phyloP scores from a whole-genome alignment of 2,329 filamentous ascomycete genomes.

The Penicillium sp. region DNA sequence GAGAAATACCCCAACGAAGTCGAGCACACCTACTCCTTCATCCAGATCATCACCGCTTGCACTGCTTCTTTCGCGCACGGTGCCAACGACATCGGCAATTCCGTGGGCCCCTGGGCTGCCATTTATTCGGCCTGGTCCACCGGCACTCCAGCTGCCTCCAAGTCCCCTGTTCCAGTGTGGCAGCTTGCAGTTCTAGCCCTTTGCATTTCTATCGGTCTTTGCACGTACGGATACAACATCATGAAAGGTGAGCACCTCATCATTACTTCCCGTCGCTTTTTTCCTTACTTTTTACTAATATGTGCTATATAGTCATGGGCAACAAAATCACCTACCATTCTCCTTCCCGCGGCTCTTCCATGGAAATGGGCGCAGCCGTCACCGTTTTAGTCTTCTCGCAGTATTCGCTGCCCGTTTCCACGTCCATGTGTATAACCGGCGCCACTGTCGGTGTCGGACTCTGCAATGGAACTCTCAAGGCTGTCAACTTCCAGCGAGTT shows the following conservation, averaged over 20 bases:
- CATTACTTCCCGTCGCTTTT: too few relatives aligned
- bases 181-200: conserved; percentile 66
- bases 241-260: conserved; percentile 63
- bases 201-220: conserved; percentile 63
- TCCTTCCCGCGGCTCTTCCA: conserved; percentile 58
- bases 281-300: conserved; percentile 13
- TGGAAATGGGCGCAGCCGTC: conserved; percentile 76
- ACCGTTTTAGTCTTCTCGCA: conserved; percentile 74
- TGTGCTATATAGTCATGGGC: conserved; percentile 63
- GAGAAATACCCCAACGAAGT: conserved; percentile 66
- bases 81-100: conserved; percentile 72
- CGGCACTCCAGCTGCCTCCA: conserved; percentile 57
- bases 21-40: conserved; percentile 58
- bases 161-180: conserved; percentile 68
- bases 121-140: conserved; percentile 67
- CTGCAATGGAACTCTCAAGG: conserved; percentile 67
- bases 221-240: conserved; percentile 78
- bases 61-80: conserved; percentile 59
- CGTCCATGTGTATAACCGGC: conserved; percentile 75
- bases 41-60: conserved; percentile 53
- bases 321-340: conserved; percentile 74
- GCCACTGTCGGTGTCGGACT: conserved; percentile 74
- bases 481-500: conserved; percentile 73
- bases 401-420: conserved; percentile 71
- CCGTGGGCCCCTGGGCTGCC: conserved; percentile 65